Evolutionary conservation across 768 basidiomycete genomes (phyloP), one percentile per base, ranked within the genome.

Genomic region (Suillus clintonianus): DNA sequence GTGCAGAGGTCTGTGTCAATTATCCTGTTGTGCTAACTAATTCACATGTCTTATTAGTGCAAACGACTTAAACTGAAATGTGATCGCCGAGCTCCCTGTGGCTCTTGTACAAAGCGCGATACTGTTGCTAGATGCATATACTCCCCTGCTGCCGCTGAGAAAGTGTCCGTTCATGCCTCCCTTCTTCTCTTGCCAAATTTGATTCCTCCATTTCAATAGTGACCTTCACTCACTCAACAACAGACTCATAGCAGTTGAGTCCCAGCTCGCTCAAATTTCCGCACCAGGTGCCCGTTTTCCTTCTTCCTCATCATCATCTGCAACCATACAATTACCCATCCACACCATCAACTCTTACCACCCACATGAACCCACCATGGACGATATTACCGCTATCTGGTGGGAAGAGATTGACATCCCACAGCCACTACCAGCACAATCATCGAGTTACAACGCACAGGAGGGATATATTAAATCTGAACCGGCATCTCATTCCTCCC

Each of bases 61-160:
- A 94, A 94, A 74, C 90, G 92, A 5, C 82, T 94, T 60, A 95
- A 95, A 69, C 83, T 94, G 60, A 92, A 89, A 78, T 95, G 92
- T 71, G 92, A 94, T 77, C 80, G 92, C 43, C 84, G 88, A 24
- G 86, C 82, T 3, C 92, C 92, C 0, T 94, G 92, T 67, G 86
- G 86, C 0, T 88, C 87, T 32, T 94, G 93, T 68, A 82, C 86
- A 19, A 94, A 94, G 72, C 88, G 92, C 65, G 89, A 91, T 70
- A 91, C 90, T 0, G 83, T 89, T 13, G 78, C 80, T 4, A 81
- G 89, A 68, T 93, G 91, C 69, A 81, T 89, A 6, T 93, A 93
- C 73, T 91, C 91, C 0, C 86, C 90, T 27, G 91, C 90, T 17
- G 92, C 92, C 0, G 88, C 90, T 19, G 92, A 94, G 78, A 94